Percentiles rank a stretch among this genome's conserved stretches.
Evolutionary conservation across 2,329 filamentous ascomycete species (phyloP).

Genomic region (Microdochium nivale): DNA sequence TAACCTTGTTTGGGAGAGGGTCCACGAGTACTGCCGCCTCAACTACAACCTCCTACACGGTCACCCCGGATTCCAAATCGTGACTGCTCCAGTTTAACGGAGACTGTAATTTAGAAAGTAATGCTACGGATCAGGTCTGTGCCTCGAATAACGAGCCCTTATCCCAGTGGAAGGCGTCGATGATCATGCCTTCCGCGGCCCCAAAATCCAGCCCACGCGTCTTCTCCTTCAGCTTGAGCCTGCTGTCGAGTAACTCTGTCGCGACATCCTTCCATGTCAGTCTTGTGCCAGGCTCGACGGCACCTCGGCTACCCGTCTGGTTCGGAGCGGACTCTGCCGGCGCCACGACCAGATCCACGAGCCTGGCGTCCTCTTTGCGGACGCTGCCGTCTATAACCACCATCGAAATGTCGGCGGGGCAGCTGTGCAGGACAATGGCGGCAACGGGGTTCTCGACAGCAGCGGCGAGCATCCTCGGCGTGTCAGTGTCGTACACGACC

Average conservation of each 20-base stretch:
- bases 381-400: slow-evolving; percentile 8
- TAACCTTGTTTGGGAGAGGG: no score
- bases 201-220: slow-evolving; percentile 3
- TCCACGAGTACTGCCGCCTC: no score
- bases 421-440: slow-evolving; percentile 9
- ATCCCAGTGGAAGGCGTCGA: slow-evolving; percentile 3
- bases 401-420: slow-evolving; percentile 7
- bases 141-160: slow-evolving; percentile 2
- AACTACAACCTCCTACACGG: no score
- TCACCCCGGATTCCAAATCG: no score
- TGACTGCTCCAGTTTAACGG: no score
- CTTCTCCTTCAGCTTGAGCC: slow-evolving; percentile 1
- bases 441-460: slow-evolving; percentile 8
- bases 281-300: slow-evolving; percentile 1
- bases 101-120: no score
- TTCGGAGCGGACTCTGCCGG: slow-evolving; percentile 1
- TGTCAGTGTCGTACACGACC: slow-evolving; percentile 30
- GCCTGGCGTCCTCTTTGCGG: slow-evolving; percentile 5
- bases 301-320: background rate
- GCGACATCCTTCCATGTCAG: slow-evolving; percentile 6
- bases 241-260: slow-evolving; percentile 3
- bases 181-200: slow-evolving; percentile 1
- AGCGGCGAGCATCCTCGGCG: slow-evolving; percentile 7
- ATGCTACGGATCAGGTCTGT: background rate
- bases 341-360: slow-evolving; percentile 3